Base-by-base conservation (phyloP, 2,329 filamentous ascomycete genomes). In the Penicillium thymicola region DNA sequence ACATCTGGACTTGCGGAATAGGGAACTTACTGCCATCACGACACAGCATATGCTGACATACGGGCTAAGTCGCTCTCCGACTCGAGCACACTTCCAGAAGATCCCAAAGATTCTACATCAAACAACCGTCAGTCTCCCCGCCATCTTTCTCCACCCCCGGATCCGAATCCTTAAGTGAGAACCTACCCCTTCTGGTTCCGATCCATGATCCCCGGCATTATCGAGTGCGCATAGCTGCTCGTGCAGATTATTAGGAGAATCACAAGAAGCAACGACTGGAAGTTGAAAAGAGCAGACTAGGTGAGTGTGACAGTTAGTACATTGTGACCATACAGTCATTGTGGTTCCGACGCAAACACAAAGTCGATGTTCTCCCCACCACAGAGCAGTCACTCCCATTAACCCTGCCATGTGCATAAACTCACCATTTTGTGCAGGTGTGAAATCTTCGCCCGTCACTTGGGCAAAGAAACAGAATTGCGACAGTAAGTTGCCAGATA, bases 271-370 rank as follows among this genome's bases (percentile, higher is more conserved):
- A 97, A 89, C 57, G 92, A 96, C 77, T 97, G 92, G 81, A 99
- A 97, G 79, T 97, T 97, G 87, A 99, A 97, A 70, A 99, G 88
- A 54, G 94, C 94, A 58, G 94, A 89, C 94, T 97, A 70, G 49
- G 37, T 41, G 23, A 46, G 45, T 52, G 5, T 34, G 27, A 27
- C 11, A 37, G 59, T 65, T 50, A 65, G 59, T 50, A 37, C 58
- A 57, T 59, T 50, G 52, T 48, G 9, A 18, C 28, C 28, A 44
- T 53, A 28, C 25, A 23, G 25, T 21, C 25, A 52, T 44, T 51
- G 49, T 37, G 28, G 30, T 50, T 25, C 21, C 21, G 2, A 42
- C 10, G 7, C 27, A 30, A 28, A 41, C 36, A 13, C 28, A 10
- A 28, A 28, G 28, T 28, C 28, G 11, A 42, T 37, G 48, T 45